Conservation (phyloP, 2,329 filamentous ascomycete genomes). For the Pseudogymnoascus sp. region DNA sequence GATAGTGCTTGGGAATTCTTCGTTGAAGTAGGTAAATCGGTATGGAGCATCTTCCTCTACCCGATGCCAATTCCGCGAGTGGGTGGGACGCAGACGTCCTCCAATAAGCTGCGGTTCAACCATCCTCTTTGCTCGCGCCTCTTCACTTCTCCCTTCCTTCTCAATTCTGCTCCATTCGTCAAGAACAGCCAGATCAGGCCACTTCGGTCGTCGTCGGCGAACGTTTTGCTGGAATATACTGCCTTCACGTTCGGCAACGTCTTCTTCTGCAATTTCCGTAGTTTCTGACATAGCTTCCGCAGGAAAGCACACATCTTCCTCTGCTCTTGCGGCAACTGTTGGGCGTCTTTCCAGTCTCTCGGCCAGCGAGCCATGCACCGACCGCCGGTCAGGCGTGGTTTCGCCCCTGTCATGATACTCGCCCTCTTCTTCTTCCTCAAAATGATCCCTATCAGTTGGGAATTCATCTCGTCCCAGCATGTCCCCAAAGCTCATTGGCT, state of each 20-base stretch:
- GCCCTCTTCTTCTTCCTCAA: background rate
- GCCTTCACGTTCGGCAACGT: constrained; percentile 44
- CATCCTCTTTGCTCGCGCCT: constrained; percentile 79
- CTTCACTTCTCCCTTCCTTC: constrained; percentile 78
- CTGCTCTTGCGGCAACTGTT: constrained; percentile 55
- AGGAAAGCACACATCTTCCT: constrained; percentile 91
- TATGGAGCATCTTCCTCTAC: constrained; percentile 87
- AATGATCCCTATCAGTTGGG: constrained; percentile 18
- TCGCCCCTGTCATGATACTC: background rate
- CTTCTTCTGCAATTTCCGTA: constrained; percentile 76
- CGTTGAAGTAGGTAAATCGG: constrained; percentile 97
- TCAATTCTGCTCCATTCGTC: constrained; percentile 89
- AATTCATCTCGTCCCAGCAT: constrained; percentile 64
- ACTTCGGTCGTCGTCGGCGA: constrained; percentile 58
- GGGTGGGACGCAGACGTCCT: constrained; percentile 74
- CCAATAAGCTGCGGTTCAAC: constrained; percentile 90
- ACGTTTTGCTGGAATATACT: constrained; percentile 27
- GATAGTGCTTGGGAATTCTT: constrained; percentile 90
- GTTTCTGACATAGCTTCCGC: constrained; percentile 70
- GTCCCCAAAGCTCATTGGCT: constrained; percentile 56
- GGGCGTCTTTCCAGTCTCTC: constrained; percentile 38
- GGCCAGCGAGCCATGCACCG: constrained; percentile 23
- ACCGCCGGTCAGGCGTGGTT: constrained; percentile 27
- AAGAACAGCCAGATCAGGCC: constrained; percentile 77
- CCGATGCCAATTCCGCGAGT: constrained; percentile 67